These are phyloP conservation scores for Toxicodendron radicans DNA, from an alignment of 345 rosid species.

Conservation along the genomic window DNA sequence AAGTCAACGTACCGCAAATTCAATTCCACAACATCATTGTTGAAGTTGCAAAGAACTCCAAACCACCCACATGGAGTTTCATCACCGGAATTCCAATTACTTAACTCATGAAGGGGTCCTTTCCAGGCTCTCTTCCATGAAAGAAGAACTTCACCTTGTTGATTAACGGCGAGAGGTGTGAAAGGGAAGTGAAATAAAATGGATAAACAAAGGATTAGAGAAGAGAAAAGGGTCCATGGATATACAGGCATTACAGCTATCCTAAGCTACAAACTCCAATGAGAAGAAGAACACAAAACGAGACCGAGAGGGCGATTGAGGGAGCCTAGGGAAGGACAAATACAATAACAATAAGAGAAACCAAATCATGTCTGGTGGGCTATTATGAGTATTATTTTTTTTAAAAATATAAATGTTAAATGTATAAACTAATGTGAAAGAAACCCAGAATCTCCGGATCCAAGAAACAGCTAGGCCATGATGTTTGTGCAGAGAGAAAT, in stretches of 20 bases:
- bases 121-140: conserved; percentile 54
- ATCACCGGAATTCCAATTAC: conserved; percentile 37
- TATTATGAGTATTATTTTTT: conserved; percentile 22
- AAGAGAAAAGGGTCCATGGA: conserved; percentile 44
- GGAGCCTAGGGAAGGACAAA: conserved; percentile 37
- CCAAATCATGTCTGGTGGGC: conserved; percentile 55
- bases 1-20: conserved; percentile 50
- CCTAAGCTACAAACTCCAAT: conserved; percentile 49
- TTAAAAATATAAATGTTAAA: not conserved
- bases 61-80: conserved; percentile 60
- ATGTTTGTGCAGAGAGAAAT: conserved; percentile 47
- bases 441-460: conserved; percentile 77
- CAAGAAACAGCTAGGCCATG: conserved; percentile 83
- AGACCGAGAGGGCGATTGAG: conserved; percentile 22
- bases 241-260: conserved; percentile 61
- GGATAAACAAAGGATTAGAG: conserved; percentile 24
- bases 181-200: conserved; percentile 17
- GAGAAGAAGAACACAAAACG: conserved; percentile 23
- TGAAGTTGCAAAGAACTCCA: conserved; percentile 45
- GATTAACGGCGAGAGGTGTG: conserved; percentile 38
- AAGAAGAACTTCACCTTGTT: conserved; percentile 59
- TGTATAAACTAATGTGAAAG: conserved; percentile 32
- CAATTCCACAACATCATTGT: conserved; percentile 39
- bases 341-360: conserved; percentile 30
- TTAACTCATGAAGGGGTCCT: conserved; percentile 34